Base-by-base conservation (phyloP, 768 basidiomycete species). In the Kwoniella botswanensis region DNA sequence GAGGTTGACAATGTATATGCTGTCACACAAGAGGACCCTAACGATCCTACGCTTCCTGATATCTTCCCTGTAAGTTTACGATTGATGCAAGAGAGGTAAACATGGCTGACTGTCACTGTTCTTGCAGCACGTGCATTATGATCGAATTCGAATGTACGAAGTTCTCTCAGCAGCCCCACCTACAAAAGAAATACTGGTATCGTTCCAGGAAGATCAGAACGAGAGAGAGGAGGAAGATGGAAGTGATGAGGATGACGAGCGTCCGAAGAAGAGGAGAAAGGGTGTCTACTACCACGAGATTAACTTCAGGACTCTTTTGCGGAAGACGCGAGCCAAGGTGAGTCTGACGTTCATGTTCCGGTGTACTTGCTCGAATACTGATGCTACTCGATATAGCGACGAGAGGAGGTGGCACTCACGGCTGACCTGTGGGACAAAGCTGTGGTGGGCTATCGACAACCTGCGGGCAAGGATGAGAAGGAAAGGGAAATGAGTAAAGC, bases 61-160 rank as follows among this genome's bases (percentile, higher is more conserved):
- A 57, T 71, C 21, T 61, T 74, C 43, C 71, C 74, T 17, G 76
- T 75, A 43, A 70, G 76, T 71, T 4, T 2, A 12, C 12, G 17
- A 24, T 18, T 21, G 62, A 22, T 22, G 42, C 15, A 15, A 5
- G n/a, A 6, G 22, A 44, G 66, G 35, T 35, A 35, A 35, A 5
- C 24, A 35, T 56, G n/a, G 42, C 59, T 65, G 50, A 61, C 18
- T 10, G 6, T 35, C 7, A 7, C 6, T 35, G 35, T 18, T 29
- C 12, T 43, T 72, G 69, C 60, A 78, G 75, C 75, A 72, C 61
- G 71, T 61, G 7, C 65, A 66, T 21, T 78, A 76, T 61, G 73
- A 74, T 17, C 72, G 70, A 15, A 72, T 75, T 1, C 71, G 80
- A 56, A 75, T 74, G 42, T 83, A 80, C 67, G 82, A 83, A 43